These are phyloP conservation scores for Cystobasidium sp. DNA, from an alignment of 1,284 basidiomycete species.

Conservation along the genomic window DNA sequence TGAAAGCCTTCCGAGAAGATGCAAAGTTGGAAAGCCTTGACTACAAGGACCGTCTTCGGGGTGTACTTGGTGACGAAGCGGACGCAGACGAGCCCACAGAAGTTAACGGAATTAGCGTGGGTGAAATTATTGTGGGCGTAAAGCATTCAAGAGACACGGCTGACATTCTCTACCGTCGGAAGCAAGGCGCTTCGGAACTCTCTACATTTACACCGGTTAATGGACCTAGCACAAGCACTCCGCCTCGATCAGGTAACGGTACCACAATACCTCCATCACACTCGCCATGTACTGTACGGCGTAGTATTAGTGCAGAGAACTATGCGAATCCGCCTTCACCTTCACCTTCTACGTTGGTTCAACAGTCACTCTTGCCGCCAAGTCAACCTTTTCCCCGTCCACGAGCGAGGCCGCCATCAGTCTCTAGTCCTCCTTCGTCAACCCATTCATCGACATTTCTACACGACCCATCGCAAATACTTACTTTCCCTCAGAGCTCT, in stretches of 20 bases:
- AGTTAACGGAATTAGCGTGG: neutral
- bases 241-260: conserved; percentile 8
- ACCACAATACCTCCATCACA: conserved; percentile 7
- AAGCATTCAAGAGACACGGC: neutral
- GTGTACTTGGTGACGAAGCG: conserved; percentile 16
- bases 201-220: neutral
- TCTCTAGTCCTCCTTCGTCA: conserved; percentile 28
- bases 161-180: neutral
- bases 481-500: neutral
- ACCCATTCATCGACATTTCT: conserved; percentile 44
- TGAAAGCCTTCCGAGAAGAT: conserved; percentile 7
- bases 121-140: neutral
- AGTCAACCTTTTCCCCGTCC: conserved; percentile 21
- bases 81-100: neutral
- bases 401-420: conserved; percentile 45
- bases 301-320: conserved; percentile 8
- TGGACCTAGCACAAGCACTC: neutral
- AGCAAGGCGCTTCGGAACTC: neutral
- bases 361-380: neutral
- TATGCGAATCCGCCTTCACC: conserved; percentile 42
- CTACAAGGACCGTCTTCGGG: conserved; percentile 31
- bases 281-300: conserved; percentile 12
- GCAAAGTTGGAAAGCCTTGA: conserved; percentile 12
- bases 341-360: neutral
- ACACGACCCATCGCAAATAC: conserved; percentile 16